Evolutionary conservation across 352 stramenopile species (phyloP).

Genomic region (Pythium periplocum): DNA sequence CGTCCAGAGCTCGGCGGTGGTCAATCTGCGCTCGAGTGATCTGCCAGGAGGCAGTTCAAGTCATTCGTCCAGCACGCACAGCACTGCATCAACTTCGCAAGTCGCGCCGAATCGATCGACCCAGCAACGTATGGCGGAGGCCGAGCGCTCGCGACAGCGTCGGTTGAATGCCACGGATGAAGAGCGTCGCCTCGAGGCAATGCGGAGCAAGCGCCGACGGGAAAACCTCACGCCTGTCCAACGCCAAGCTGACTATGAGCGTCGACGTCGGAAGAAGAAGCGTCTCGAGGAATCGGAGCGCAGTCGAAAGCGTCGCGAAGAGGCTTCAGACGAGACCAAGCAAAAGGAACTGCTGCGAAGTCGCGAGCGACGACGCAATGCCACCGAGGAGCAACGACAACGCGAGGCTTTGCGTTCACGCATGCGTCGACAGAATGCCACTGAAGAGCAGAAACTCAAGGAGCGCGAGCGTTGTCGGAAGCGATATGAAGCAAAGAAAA

Average conservation of each 20-base stretch:
- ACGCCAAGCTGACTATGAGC: slow-evolving; percentile 58
- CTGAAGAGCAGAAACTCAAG: slow-evolving; percentile 48
- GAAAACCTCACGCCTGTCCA: slow-evolving; percentile 59
- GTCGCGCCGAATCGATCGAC: slow-evolving; percentile 1
- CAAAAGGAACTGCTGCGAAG: slow-evolving; percentile 56
- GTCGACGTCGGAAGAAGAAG: slow-evolving; percentile 53
- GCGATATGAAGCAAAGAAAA: slow-evolving; percentile 61
- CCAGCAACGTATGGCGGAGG: slow-evolving; percentile 37
- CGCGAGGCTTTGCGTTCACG: slow-evolving; percentile 59
- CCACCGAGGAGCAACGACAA: slow-evolving; percentile 56
- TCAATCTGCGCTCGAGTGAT: neutral
- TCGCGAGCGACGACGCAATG: slow-evolving; percentile 50
- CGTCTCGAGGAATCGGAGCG: slow-evolving; percentile 39
- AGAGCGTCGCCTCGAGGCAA: slow-evolving; percentile 37
- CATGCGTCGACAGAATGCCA: slow-evolving; percentile 45
- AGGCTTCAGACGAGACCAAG: slow-evolving; percentile 34
- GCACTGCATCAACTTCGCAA: neutral
- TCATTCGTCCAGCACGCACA: neutral
- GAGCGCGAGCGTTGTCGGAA: slow-evolving; percentile 64
- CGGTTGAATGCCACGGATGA: slow-evolving; percentile 41
- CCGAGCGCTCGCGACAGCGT: slow-evolving; percentile 52
- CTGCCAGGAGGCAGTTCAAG: neutral
- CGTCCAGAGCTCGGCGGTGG: slow-evolving; percentile 11
- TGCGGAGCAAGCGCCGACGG: slow-evolving; percentile 52
- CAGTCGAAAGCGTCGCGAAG: slow-evolving; percentile 38